Conservation (phyloP, 1,284 basidiomycete species). For the Trametes versicolor region DNA sequence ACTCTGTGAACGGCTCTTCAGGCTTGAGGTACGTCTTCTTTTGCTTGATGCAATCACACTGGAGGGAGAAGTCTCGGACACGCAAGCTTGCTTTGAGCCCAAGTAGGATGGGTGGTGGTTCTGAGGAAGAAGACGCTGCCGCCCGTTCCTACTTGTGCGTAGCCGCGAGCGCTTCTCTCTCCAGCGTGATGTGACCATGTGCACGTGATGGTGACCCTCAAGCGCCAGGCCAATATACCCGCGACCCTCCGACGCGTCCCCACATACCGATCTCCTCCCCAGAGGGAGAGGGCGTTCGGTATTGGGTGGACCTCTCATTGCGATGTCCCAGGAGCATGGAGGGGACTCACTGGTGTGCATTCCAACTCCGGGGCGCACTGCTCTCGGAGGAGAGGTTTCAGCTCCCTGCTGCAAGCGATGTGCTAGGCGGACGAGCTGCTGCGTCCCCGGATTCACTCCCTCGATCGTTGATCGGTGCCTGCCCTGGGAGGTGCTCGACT, state of each 20-base stretch:
- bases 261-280: not conserved
- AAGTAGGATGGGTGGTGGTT: constrained; percentile 24
- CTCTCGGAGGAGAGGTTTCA: not conserved
- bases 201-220: constrained; percentile 17
- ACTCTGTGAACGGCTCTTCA: constrained; percentile 10
- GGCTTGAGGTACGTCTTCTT: constrained; percentile 9
- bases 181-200: constrained; percentile 21
- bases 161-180: constrained; percentile 17
- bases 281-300: not conserved
- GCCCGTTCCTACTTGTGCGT: constrained; percentile 8
- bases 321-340: not conserved
- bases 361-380: not conserved
- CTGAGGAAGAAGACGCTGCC: not conserved
- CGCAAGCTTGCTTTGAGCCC: constrained; percentile 11
- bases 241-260: not conserved
- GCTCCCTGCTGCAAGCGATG: not conserved
- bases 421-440: not conserved
- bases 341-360: not conserved
- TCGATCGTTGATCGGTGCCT: constrained; percentile 20
- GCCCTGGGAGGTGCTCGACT: not conserved
- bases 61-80: not conserved
- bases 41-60: constrained; percentile 16
- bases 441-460: not conserved
- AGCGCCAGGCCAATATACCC: not conserved
- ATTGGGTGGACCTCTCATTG: not conserved